A percentile compares a stretch with the other conserved stretches of the same genome.
These are phyloP conservation scores for Stromatinia cepivora DNA, from an alignment of 2,329 filamentous ascomycete genomes.

Conservation along the genomic window DNA sequence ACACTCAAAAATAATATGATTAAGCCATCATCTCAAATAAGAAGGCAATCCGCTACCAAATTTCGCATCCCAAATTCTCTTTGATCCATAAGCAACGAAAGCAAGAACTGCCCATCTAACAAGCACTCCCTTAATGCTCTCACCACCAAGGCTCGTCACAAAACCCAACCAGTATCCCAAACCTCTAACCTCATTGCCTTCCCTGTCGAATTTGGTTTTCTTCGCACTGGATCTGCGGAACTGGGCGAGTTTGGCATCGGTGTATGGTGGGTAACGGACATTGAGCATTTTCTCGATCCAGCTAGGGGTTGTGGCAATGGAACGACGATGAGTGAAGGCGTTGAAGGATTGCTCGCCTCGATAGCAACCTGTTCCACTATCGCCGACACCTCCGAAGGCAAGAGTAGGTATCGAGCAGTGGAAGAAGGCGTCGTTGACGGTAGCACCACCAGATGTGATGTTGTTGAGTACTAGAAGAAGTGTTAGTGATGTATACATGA, in stretches of 20 bases:
- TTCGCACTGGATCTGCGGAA: conserved; percentile 46
- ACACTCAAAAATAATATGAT: too few relatives aligned
- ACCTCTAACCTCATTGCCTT: conserved; percentile 54
- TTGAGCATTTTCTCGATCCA: conserved; percentile 69
- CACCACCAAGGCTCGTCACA: conserved; percentile 53
- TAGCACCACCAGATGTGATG: conserved; percentile 68
- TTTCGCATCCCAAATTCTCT: conserved; percentile 16
- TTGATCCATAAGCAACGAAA: conserved; percentile 19
- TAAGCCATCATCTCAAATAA: conserved; percentile 21
- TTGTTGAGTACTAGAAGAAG: conserved; percentile 53
- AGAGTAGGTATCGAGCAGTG: conserved; percentile 70
- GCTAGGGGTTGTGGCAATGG: conserved; percentile 59
- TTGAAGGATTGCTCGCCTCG: conserved; percentile 75
- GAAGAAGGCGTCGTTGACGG: conserved; percentile 66
- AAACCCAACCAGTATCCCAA: conserved; percentile 56
- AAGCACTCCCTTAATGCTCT: conserved; percentile 39
- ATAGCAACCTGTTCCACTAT: conserved; percentile 75
- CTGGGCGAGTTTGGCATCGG: conserved; percentile 45
- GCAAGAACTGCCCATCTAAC: conserved; percentile 23
- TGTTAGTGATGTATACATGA: conserved; percentile 22
- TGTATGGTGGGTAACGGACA: conserved; percentile 67
- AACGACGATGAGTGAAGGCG: conserved; percentile 61
- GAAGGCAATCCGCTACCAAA: conserved; percentile 19
- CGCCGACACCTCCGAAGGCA: conserved; percentile 80
- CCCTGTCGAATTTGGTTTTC: conserved; percentile 63